Evolutionary conservation across 2,329 filamentous ascomycete species (phyloP), one percentile per base, ranked within the genome.

Genomic region (Celoporthe dispersa): DNA sequence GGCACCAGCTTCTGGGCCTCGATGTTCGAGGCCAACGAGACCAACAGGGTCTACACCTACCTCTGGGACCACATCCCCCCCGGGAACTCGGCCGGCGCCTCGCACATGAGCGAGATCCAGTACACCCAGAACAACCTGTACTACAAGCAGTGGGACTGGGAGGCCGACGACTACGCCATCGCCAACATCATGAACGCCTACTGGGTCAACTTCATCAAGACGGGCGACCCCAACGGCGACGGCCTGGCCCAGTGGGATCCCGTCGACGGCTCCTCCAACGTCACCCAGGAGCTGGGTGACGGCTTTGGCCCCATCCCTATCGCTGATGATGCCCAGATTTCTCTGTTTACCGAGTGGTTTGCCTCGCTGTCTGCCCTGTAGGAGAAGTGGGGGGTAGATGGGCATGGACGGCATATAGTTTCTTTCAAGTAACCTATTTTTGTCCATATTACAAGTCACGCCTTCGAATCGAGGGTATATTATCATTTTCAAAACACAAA

Each of bases 121-220:
- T 81, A 82, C 68, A 76, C 75, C 1, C 73, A 79, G 39, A 80
- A 81, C 70, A 77, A 78, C 60, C 74, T 82, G 16, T 81, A 80
- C 68, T 55, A 63, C 39, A 62, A 55, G 37, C 44, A 69, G 53
- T 63, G n/a, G 16, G 39, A 60, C 1, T 69, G 64, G 63, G 64
- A 63, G 57, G 63, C 64, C 44, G 68, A 67, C 25, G 64, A 70
- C 68, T 70, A 66, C 41, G 41, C 28, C 22, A 67, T 66, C 25
- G 70, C 72, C 51, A 61, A 59, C 19, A 71, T 65, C 61, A 70
- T 70, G 71, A 69, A 55, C 66, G 55, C 53, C 63, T 70, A 70
- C 68, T 70, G 68, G 68, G 68, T 67, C 53, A 70, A 70, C 68
- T 70, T 67, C 41, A 67, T 67, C 57, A 66, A 70, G 57, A 70